These are phyloP conservation scores for Paramarasmius palmivorus DNA, from an alignment of 1,284 basidiomycete species.

Conservation along the genomic window DNA sequence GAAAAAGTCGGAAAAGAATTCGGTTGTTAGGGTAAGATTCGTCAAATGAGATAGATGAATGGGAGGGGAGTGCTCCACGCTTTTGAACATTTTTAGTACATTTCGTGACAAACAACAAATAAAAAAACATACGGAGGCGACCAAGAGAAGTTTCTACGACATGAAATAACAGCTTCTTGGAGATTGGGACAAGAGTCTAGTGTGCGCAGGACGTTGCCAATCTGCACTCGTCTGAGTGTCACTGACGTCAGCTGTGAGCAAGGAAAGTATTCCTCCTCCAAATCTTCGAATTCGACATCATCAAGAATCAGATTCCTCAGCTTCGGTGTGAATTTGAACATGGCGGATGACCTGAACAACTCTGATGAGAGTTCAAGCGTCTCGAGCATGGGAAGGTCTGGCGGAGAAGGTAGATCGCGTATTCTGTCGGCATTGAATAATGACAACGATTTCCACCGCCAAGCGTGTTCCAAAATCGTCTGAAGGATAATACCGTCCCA, in stretches of 20 bases:
- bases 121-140: too few species aligned
- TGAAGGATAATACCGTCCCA: neutral
- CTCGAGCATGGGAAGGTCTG: neutral
- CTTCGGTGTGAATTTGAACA: neutral
- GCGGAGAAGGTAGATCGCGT: neutral
- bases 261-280: neutral
- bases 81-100: too few species aligned
- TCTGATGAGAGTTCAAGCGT: neutral
- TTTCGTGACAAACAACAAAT: too few species aligned
- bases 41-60: neutral
- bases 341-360: neutral
- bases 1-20: neutral
- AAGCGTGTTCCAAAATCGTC: neutral
- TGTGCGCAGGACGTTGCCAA: neutral
- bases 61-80: neutral
- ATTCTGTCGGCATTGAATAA: neutral
- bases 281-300: neutral
- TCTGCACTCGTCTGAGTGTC: neutral
- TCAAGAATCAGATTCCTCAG: neutral
- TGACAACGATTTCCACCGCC: neutral
- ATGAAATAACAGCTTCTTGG: neutral
- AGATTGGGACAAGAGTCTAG: neutral
- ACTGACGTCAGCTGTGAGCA: slow-evolving; percentile 3
- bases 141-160: neutral
- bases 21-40: neutral